Evolutionary conservation across 495 filamentous ascomycete genomes (phyloP), one percentile per base, ranked within the genome.

Genomic region (Penicillium paradoxum): DNA sequence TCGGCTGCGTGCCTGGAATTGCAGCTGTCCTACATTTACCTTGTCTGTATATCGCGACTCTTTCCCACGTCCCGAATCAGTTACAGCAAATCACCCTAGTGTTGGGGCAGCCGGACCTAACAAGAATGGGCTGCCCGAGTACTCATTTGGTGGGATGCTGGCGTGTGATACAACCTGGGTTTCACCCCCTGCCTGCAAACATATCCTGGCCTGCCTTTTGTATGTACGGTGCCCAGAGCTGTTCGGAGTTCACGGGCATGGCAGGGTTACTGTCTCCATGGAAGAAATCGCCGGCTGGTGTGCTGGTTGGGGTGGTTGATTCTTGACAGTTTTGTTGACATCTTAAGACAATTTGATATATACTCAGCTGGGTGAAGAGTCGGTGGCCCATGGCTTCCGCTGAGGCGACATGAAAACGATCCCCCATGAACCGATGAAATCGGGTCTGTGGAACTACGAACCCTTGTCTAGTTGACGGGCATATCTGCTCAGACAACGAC

Each of bases 131-230:
- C 9, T 36, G 6, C 15, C 38, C 30, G 18, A 24, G 21, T 72
- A 71, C 49, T 56, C 63, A 15, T 85, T 84, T 63, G 83, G 84
- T 25, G 83, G 82, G 2, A 63, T 74, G 18, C 63, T 75, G 33
- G 61, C 58, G 46, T 37, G 73, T 67, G 30, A 48, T 24, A 39
- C 66, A 47, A 60, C 74, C 53, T 51, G 51, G 50, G 52, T 39
- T 40, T 68, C 64, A 18, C 56, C 77, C 43, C 88, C 90, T 3
- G 76, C 87, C 29, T 97, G 92, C 64, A 96, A 97, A 71, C 92
- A 97, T 69, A 60, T 97, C 15, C 74, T 97, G 22, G 92, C 92
- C 17, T 92, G 89, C 69, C 61, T 91, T 43, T 59, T 97, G 56
- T 83, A 76, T n/a, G 87, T 85, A 68, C 67, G 79, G 34, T 91